Conservation (phyloP, 2,329 filamentous ascomycete species). For the Neofusicoccum sp. region DNA sequence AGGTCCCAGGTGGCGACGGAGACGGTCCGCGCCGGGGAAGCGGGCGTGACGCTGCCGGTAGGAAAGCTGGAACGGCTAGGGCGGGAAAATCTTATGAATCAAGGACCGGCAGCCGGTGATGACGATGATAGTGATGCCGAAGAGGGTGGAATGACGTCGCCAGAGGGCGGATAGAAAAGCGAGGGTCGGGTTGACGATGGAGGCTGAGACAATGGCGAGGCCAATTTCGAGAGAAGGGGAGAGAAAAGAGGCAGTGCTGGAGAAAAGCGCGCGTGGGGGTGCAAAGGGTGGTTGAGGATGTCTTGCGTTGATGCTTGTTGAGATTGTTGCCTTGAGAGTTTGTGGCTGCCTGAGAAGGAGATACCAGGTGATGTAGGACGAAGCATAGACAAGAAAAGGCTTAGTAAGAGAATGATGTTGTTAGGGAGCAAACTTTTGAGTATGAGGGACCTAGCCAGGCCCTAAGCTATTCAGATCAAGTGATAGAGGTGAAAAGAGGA, state of each 20-base stretch:
- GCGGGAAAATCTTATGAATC: neutral
- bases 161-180: neutral
- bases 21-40: constrained; percentile 11
- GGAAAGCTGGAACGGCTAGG: neutral
- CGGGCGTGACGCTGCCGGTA: neutral
- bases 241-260: neutral
- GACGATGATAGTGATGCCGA: neutral
- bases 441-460: no score
- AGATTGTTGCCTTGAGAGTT: neutral
- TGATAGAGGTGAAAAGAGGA: neutral
- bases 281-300: neutral
- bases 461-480: no score
- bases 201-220: neutral
- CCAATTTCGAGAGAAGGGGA: neutral
- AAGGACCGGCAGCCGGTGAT: neutral
- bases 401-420: no score
- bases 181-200: neutral
- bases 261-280: neutral
- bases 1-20: neutral
- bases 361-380: no score
- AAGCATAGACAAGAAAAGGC: no score
- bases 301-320: neutral
- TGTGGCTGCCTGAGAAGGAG: no score
- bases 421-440: no score
- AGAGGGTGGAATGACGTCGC: no score